phyloP scores from a whole-genome alignment of 306 rosid species.

The Vigna nakashimae region DNA sequence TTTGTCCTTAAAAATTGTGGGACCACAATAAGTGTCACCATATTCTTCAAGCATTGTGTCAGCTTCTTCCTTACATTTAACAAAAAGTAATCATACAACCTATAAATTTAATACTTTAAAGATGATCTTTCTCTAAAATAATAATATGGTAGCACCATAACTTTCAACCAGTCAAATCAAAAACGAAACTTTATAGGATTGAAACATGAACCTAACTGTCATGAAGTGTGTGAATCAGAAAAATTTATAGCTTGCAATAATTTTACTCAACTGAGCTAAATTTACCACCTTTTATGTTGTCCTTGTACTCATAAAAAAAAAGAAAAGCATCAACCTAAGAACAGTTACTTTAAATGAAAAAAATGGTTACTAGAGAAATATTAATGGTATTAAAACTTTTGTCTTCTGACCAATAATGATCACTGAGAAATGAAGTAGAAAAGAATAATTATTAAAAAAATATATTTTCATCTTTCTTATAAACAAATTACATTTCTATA shows the following conservation, averaged over 20 bases:
- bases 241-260: no score
- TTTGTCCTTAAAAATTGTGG: neutral
- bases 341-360: neutral
- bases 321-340: neutral
- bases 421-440: no score
- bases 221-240: neutral
- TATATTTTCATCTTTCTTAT: no score
- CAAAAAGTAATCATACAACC: neutral
- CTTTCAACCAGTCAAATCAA: neutral
- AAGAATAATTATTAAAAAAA: no score
- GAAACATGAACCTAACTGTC: neutral
- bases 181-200: neutral
- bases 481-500: no score
- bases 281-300: no score
- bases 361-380: neutral
- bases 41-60: slow-evolving; percentile 1
- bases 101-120: neutral
- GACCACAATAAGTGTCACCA: slow-evolving; percentile 15
- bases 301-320: no score
- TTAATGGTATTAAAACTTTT: neutral
- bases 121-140: neutral
- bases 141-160: neutral
- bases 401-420: no score
- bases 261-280: no score
- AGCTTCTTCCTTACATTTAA: neutral